A percentile compares a stretch with the other conserved stretches of the same genome.
Evolutionary conservation across 2,329 filamentous ascomycete species (phyloP).

Genomic region (Colletotrichum tropicicola): DNA sequence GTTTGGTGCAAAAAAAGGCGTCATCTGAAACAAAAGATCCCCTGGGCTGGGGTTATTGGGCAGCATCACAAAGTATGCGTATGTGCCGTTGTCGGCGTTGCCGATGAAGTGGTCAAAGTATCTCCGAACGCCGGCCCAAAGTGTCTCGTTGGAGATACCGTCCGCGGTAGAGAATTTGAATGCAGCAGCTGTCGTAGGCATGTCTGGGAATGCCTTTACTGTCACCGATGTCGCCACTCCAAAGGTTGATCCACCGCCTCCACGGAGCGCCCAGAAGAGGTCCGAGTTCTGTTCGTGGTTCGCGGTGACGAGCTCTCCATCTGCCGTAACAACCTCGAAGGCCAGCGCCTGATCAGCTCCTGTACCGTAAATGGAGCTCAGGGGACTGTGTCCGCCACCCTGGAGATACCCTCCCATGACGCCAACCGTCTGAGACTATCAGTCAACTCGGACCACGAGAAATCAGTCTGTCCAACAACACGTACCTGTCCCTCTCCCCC

Average conservation of each 20-base stretch:
- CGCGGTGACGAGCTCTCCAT: conserved; percentile 57
- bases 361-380: conserved; percentile 63
- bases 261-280: conserved; percentile 70
- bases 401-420: conserved; percentile 67
- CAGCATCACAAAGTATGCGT: conserved; percentile 5
- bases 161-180: conserved; percentile 17
- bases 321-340: conserved; percentile 62
- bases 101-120: conserved; percentile 18
- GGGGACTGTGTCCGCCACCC: conserved; percentile 65
- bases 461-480: no score
- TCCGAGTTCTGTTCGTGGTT: conserved; percentile 58
- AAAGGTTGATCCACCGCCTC: conserved; percentile 54
- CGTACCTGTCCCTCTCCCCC: conserved; percentile 12
- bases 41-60: conserved; percentile 11
- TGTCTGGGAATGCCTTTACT: conserved; percentile 6
- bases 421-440: conserved; percentile 61
- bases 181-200: neutral
- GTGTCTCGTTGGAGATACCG: conserved; percentile 13
- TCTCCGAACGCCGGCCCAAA: conserved; percentile 11
- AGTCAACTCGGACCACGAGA: no score
- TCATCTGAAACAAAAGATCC: conserved; percentile 16
- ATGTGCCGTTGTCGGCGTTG: conserved; percentile 14
- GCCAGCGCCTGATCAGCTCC: conserved; percentile 67
- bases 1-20: conserved; percentile 27
- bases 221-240: conserved; percentile 13